Base-by-base conservation (phyloP, 164 flowering plant genomes). In the Litsea cubeba region DNA sequence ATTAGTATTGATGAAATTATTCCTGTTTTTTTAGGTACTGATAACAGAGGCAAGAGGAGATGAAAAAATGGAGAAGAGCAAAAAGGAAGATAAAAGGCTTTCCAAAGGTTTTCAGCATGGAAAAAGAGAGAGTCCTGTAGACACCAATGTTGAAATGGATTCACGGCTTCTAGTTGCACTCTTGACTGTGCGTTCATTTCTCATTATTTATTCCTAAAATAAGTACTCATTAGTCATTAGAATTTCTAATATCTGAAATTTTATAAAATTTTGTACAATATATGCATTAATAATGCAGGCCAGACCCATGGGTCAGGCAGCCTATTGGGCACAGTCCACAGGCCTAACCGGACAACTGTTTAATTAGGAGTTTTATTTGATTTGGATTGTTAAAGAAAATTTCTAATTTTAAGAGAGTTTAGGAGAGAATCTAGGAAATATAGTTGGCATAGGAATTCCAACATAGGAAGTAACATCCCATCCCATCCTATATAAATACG, bases 111-210 rank as follows among this genome's bases (percentile, higher is more conserved):
- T 72, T 67, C 23, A 83, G 79, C 72, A 84, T 30, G 73, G 50
- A 15, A 79, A 81, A 72, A 77, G 12, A n/a, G 83, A 82, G 69
- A 73, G 15, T 77, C 65, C 81, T 54, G 54, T 81, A 22, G 92
- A 87, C 60, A 77, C 95, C 30, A 91, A 85, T 79, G 81, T 87
- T 74, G 98, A 90, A 80, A 83, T 92, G 92, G 98, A 94, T 82
- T 91, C 97, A 30, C 85, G 97, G 58, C 86, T 95, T 77, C 83
- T 96, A 40, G 88, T 94, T 10, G 97, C 90, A 77, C 89, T 96
- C 12, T 76, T 96, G 72, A 91, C 95, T 54, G 99, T 93, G 50
- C 79, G 97, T 85, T 70, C 58, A 6, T 15, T 46, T 32, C 28
- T 17, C 49, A 24, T 64, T n/a, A 12, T 28, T 66, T 66, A 6